A percentile compares a stretch with the other conserved stretches of the same genome.
Evolutionary conservation across 208 protist genomes (phyloP).

Genomic region (Leishmania guyanensis): DNA sequence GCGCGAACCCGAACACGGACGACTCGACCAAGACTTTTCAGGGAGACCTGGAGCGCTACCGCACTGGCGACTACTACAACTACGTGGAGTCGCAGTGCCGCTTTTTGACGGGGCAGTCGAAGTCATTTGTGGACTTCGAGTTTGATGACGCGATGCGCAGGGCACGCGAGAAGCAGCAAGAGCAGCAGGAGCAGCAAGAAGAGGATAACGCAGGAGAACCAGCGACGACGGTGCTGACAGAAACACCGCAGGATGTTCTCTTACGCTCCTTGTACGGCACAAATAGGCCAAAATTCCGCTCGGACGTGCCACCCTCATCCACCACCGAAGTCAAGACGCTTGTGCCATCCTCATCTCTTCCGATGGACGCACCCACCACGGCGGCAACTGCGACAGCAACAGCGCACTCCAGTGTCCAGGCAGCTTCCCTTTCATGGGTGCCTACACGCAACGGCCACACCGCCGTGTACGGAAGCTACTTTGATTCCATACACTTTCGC

Average conservation of each 20-base stretch:
- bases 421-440: constrained; percentile 24
- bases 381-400: not conserved
- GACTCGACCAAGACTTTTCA: constrained; percentile 69
- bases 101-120: constrained; percentile 76
- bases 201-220: not conserved
- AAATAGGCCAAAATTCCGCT: not conserved
- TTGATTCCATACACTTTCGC: constrained; percentile 47
- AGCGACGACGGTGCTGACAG: constrained; percentile 1
- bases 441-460: constrained; percentile 53
- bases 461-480: constrained; percentile 77
- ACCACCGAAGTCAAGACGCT: not conserved
- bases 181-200: not conserved
- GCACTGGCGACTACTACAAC: constrained; percentile 72
- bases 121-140: constrained; percentile 86
- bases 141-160: constrained; percentile 60
- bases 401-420: constrained; percentile 5
- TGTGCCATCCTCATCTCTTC: not conserved
- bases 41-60: constrained; percentile 80
- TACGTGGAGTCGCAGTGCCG: constrained; percentile 83
- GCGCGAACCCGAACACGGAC: constrained; percentile 80
- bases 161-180: constrained; percentile 11
- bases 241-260: constrained; percentile 48
- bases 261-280: constrained; percentile 64
- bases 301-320: not conserved
- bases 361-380: not conserved